phyloP scores from a whole-genome alignment of 495 filamentous ascomycete species.

The Aspergillus bridgeri region DNA sequence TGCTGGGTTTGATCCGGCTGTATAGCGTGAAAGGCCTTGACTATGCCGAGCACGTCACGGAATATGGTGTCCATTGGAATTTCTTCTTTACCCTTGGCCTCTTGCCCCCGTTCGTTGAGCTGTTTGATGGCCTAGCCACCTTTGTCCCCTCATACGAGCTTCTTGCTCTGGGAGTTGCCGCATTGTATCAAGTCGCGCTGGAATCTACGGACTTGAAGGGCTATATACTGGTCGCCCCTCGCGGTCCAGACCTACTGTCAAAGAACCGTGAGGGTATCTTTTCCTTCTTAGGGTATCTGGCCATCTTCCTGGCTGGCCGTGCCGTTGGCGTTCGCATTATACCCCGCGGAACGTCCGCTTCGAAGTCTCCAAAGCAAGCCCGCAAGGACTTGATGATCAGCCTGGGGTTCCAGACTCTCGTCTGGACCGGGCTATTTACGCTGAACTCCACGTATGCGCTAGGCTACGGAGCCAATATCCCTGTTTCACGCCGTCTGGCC shows the following conservation, averaged over 20 bases:
- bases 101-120: constrained; percentile 83
- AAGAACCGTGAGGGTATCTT: constrained; percentile 93
- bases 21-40: constrained; percentile 90
- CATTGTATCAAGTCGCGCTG: constrained; percentile 68
- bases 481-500: constrained; percentile 82
- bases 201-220: constrained; percentile 74
- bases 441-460: constrained; percentile 62
- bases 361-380: constrained; percentile 35
- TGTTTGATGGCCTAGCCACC: constrained; percentile 62
- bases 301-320: constrained; percentile 91
- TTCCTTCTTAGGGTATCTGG: constrained; percentile 88
- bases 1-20: constrained; percentile 76
- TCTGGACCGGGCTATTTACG: constrained; percentile 67
- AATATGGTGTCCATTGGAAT: constrained; percentile 99
- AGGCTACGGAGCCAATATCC: constrained; percentile 59
- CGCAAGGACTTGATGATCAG: constrained; percentile 55
- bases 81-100: constrained; percentile 97
- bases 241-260: constrained; percentile 67
- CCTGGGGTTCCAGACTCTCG: constrained; percentile 54
- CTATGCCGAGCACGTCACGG: constrained; percentile 95
- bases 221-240: constrained; percentile 80
- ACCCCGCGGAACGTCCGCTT: constrained; percentile 49
- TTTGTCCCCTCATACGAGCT: constrained; percentile 69
- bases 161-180: constrained; percentile 61
- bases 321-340: constrained; percentile 75